phyloP scores from a whole-genome alignment of 2,329 filamentous ascomycete species.

The Rutstroemia sp. region DNA sequence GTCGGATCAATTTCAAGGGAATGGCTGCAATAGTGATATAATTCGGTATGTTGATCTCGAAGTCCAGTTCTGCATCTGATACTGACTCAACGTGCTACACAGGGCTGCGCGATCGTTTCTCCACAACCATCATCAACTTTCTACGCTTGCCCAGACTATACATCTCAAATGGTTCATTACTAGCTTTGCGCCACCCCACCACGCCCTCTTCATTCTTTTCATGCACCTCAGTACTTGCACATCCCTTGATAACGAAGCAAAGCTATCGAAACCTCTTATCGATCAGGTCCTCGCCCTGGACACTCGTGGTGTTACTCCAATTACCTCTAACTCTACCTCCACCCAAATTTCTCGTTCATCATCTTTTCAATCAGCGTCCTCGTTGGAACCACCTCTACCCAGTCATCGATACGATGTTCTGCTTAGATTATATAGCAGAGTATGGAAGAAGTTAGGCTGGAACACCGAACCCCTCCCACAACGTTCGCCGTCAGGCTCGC shows the following conservation, averaged over 20 bases:
- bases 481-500: neutral
- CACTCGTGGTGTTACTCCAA: neutral
- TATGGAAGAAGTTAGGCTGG: neutral
- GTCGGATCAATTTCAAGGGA: conserved; percentile 7
- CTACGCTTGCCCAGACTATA: neutral
- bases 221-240: conserved; percentile 8
- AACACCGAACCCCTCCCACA: neutral
- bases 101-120: conserved; percentile 9
- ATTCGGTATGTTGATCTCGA: neutral
- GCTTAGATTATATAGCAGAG: neutral
- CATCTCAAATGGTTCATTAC: conserved; percentile 7
- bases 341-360: neutral
- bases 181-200: conserved; percentile 8
- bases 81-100: neutral
- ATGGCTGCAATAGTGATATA: conserved; percentile 9
- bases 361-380: neutral
- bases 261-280: neutral
- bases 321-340: neutral
- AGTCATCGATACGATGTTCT: neutral
- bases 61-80: neutral
- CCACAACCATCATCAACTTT: conserved; percentile 1
- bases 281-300: neutral
- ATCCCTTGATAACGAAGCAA: neutral
- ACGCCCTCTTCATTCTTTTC: conserved; percentile 7
- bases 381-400: neutral